Base-by-base conservation (phyloP, 1,284 basidiomycete genomes). In the Ustilago curta region DNA sequence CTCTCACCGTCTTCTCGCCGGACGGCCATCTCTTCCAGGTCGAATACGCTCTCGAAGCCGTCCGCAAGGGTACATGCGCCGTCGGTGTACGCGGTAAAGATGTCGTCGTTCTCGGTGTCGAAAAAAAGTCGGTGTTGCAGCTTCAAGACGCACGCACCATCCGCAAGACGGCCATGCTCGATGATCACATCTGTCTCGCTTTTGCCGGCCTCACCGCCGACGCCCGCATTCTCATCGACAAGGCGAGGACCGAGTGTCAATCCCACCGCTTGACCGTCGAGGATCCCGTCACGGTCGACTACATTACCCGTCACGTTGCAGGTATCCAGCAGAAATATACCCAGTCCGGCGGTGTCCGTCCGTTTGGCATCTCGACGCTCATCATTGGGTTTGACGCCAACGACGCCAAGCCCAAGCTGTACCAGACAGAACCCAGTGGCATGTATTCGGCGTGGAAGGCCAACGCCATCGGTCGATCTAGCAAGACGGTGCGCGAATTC, bases 371-470 rank as follows among this genome's bases (percentile, higher is more conserved):
- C 80, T 95, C 96, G 23, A 97, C 95, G 9, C 89, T 99, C 52
- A 93, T 99, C 76, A 91, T 97, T 74, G 97, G 97, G 45, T 99
- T 99, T 83, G 96, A 99, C 85, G 95, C 95, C 27, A 89, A 97
- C 85, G 95, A 97, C 83, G 89, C 88, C 37, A 89, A 88, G 70
- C 97, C 97, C 44, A 91, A 92, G 63, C 88, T 99, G 47, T 99
- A 98, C 86, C 93, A 95, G 86, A 99, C 97, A 18, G 97, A 99
- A 86, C 97, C 97, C 0, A 93, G 92, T 81, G 97, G 97, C 27
- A 99, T 98, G 80, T 83, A 95, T 86, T 95, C 93, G 70, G 94
- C 94, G 25, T 99, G 97, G 97, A 99, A 99, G 91, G 97, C 97
- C 19, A 97, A 95, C 84, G 94, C 97, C 7, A 97, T 99, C 81